These are phyloP conservation scores for Pezicula rhizophila DNA, from an alignment of 2,329 filamentous ascomycete genomes.

Conservation along the genomic window DNA sequence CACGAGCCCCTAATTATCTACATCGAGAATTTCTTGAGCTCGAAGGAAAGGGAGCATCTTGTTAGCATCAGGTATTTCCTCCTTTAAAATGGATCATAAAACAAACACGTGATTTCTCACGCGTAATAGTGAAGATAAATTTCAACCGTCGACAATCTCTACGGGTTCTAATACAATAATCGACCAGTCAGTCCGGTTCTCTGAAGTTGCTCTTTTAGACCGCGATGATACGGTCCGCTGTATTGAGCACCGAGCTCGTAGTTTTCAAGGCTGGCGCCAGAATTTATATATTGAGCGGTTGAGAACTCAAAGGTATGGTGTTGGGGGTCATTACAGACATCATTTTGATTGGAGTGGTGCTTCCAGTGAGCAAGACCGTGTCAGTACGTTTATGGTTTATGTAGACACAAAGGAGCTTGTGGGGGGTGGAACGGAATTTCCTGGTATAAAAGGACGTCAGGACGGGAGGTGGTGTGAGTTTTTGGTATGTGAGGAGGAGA, in stretches of 20 bases:
- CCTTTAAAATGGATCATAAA: neutral
- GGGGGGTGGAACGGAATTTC: conserved; percentile 55
- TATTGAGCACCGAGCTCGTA: conserved; percentile 50
- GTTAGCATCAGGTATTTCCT: conserved; percentile 43
- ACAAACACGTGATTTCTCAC: conserved; percentile 8
- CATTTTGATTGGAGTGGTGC: conserved; percentile 53
- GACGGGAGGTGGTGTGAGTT: conserved; percentile 47
- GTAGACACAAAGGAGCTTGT: conserved; percentile 38
- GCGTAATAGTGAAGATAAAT: conserved; percentile 36
- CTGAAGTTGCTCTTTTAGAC: conserved; percentile 41
- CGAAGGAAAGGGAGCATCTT: conserved; percentile 42
- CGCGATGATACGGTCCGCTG: conserved; percentile 46
- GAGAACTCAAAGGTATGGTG: conserved; percentile 55
- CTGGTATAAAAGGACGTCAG: conserved; percentile 38
- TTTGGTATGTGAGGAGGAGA: conserved; percentile 39
- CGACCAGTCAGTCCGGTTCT: conserved; percentile 44
- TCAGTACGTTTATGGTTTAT: conserved; percentile 59
- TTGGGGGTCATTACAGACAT: conserved; percentile 52
- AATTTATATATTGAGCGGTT: conserved; percentile 54
- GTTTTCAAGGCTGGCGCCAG: conserved; percentile 54
- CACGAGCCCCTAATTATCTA: conserved; percentile 51
- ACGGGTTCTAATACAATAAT: conserved; percentile 39
- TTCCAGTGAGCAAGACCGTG: conserved; percentile 32
- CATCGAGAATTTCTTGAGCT: conserved; percentile 47
- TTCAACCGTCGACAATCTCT: conserved; percentile 48